Evolutionary conservation across 495 filamentous ascomycete species (phyloP), one percentile per base, ranked within the genome.

Genomic region (Pseudevernia furfuracea): DNA sequence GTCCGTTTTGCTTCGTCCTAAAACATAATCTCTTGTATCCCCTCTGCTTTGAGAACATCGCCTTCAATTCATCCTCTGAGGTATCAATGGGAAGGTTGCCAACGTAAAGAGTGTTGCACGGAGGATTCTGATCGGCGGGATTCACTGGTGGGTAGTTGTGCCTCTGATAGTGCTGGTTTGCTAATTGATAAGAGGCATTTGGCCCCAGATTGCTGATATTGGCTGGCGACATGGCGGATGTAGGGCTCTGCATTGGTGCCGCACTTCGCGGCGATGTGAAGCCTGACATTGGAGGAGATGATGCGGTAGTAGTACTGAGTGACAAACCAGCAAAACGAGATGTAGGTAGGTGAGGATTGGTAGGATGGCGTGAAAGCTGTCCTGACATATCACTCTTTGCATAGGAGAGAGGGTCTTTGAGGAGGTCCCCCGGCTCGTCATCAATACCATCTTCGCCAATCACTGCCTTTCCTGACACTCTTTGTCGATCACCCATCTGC

Each of bases 101-200:
- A 37, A 98, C 95, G 71, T 98, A 97, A 28, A 98, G 81, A 4
- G 94, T 98, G 74, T 98, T 98, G 80, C 95, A 98, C 11, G 94
- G 94, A 3, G 94, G 95, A 73, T 97, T 97, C 75, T 96, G 88
- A 70, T 98, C 95, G 37, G 94, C 94, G 6, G 93, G 94, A 69
- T 97, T 97, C 58, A 90, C 91, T 9, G 94, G 89, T 10, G 92
- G 91, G 60, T 90, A 88, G 71, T 88, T 90, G 67, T 85, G 87
- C 59, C 73, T 82, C 64, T 81, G 82, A 58, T 81, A 83, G 66
- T 84, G 83, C 67, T 84, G 82, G 58, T 78, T 80, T 38, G 76
- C 76, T 58, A 85, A 80, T 58, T 84, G 87, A 67, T 82, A 86
- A 23, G 73, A 67, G 60, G 78, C 73, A 62, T 77, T 80, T n/a